Percentiles rank a stretch among this genome's conserved stretches.
phyloP scores from a whole-genome alignment of 2,329 filamentous ascomycete genomes.

The Beauveria caledonica region DNA sequence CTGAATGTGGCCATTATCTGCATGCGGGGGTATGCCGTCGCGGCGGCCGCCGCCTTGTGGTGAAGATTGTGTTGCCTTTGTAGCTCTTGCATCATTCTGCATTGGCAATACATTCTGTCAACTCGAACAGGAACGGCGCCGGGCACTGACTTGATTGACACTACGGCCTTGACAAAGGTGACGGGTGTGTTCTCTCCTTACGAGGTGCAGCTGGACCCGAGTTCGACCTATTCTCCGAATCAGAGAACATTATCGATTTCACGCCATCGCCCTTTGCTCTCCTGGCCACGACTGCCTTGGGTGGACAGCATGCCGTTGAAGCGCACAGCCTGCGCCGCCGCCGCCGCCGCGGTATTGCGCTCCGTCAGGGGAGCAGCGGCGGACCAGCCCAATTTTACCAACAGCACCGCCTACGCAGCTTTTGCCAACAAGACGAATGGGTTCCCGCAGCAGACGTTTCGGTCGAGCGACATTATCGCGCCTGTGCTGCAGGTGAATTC shows the following conservation, averaged over 20 bases:
- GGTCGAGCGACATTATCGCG: constrained; percentile 24
- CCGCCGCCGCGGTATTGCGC: constrained; percentile 8
- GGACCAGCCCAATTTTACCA: constrained; percentile 19
- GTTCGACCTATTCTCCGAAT: neutral
- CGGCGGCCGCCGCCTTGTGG: neutral
- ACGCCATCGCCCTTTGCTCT: neutral
- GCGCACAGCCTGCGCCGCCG: neutral
- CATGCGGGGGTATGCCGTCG: constrained; percentile 3
- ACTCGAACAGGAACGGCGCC: neutral
- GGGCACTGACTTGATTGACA: neutral
- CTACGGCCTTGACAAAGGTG: neutral
- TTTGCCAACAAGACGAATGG: constrained; percentile 19
- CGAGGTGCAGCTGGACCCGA: neutral
- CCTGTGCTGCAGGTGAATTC: constrained; percentile 27
- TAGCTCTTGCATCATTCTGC: constrained; percentile 1
- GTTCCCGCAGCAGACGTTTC: constrained; percentile 25
- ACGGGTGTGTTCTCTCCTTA: constrained; percentile 9
- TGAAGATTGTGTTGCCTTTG: neutral
- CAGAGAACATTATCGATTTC: neutral
- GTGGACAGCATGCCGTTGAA: neutral
- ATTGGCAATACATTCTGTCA: neutral
- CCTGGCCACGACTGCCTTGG: no score
- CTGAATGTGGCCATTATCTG: neutral
- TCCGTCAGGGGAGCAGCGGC: constrained; percentile 13
- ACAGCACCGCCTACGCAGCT: constrained; percentile 21